These are phyloP conservation scores for Penicillium nucicola DNA, from an alignment of 495 filamentous ascomycete species.

Conservation along the genomic window DNA sequence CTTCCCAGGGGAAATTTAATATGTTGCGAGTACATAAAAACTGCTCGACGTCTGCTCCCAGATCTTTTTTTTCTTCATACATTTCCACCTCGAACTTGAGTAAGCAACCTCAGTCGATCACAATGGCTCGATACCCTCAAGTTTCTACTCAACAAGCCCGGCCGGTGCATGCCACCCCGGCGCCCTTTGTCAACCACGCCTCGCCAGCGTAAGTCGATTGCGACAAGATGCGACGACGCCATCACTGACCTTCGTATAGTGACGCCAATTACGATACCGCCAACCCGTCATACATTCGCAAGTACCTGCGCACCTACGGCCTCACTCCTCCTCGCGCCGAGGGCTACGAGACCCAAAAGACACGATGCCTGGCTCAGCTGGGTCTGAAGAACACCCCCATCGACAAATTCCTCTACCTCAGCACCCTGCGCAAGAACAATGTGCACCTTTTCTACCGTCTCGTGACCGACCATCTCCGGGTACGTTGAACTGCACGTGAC, in stretches of 20 bases:
- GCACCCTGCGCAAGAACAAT: slow-evolving; percentile 81
- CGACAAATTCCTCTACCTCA: slow-evolving; percentile 94
- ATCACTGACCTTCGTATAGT: slow-evolving; percentile 19
- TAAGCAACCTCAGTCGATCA: slow-evolving; percentile 22
- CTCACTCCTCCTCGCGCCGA: slow-evolving; percentile 69
- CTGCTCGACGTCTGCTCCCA: slow-evolving; percentile 19
- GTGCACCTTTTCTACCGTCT: slow-evolving; percentile 93
- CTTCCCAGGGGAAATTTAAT: slow-evolving; percentile 32
- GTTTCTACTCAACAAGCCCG: slow-evolving; percentile 41
- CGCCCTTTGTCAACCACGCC: slow-evolving; percentile 32
- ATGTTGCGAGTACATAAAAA: slow-evolving; percentile 38
- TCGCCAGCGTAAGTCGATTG: slow-evolving; percentile 33
- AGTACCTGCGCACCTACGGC: slow-evolving; percentile 68
- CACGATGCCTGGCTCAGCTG: slow-evolving; percentile 73
- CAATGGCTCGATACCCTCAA: slow-evolving; percentile 36
- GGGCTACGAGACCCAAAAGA: slow-evolving; percentile 63
- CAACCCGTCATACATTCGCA: slow-evolving; percentile 61
- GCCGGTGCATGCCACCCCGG: slow-evolving; percentile 36
- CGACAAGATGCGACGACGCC: neutral
- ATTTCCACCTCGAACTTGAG: slow-evolving; percentile 18
- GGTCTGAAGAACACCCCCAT: slow-evolving; percentile 72
- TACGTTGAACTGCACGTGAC: slow-evolving; percentile 30
- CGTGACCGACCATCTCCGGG: slow-evolving; percentile 82
- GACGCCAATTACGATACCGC: slow-evolving; percentile 59
- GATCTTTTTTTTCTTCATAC: slow-evolving; percentile 21